A percentile compares a stretch with the other conserved stretches of the same genome.
Conservation (phyloP, 768 basidiomycete genomes). For the Ramaria sp. region DNA sequence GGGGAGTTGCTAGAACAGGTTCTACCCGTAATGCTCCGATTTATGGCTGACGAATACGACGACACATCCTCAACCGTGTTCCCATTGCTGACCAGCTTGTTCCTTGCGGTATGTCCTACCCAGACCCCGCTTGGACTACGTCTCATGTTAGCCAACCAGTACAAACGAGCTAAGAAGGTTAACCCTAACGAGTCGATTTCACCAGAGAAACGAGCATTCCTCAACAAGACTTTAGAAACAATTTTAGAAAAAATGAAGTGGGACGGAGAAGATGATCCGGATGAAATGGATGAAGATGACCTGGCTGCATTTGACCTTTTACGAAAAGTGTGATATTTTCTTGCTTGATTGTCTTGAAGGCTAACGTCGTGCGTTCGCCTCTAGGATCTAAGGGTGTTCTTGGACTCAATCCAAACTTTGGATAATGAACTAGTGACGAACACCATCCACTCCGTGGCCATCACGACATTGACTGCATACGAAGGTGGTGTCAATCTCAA, state of each 20-base stretch:
- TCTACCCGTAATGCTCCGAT: constrained; percentile 74
- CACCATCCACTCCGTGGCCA: constrained; percentile 59
- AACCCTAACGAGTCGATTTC: constrained; percentile 45
- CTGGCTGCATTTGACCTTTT: constrained; percentile 71
- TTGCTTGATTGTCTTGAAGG: background rate
- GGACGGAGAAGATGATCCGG: constrained; percentile 67
- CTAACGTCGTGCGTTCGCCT: background rate
- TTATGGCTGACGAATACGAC: constrained; percentile 84
- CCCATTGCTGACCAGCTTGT: constrained; percentile 63
- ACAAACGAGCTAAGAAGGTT: constrained; percentile 48
- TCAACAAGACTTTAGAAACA: constrained; percentile 65
- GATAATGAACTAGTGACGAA: constrained; percentile 79
- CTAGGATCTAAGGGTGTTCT: constrained; percentile 75
- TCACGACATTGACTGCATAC: constrained; percentile 65
- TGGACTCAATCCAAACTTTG: constrained; percentile 79
- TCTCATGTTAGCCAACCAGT: constrained; percentile 35
- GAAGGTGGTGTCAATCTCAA: constrained; percentile 51
- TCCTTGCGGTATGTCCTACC: constrained; percentile 52
- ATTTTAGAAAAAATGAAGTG: constrained; percentile 85
- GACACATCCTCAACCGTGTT: constrained; percentile 84
- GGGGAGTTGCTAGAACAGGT: constrained; percentile 49
- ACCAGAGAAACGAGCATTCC: constrained; percentile 63
- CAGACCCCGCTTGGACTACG: background rate
- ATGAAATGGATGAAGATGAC: constrained; percentile 85
- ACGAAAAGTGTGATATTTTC: constrained; percentile 49